Evolutionary conservation across 225 moss, liverwort and hornwort species (phyloP), one percentile per base, ranked within the genome.

Genomic region (Marchantia polymorpha): DNA sequence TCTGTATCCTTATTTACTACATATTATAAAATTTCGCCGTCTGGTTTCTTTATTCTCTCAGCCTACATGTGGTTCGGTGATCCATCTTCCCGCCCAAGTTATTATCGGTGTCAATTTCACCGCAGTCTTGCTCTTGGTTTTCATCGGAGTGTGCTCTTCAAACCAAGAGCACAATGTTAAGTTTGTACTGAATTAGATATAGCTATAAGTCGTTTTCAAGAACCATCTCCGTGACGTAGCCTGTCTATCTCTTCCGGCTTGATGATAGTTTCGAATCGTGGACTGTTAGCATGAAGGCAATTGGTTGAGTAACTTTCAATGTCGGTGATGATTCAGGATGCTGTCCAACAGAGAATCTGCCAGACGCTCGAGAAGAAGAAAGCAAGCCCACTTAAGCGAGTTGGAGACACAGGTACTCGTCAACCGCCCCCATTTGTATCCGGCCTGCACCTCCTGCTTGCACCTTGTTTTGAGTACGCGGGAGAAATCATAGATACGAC

Each of bases 321-420:
- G 17, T 10, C 22, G 64, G 48, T 68, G 71, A 80, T 19, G 78
- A 80, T 77, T 52, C 86, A 99, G 99, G 86, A 99, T 95, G 99
- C 89, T 93, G 0, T 99, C 99, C 27, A 99, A 99, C 52, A 89
- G 99, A 80, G 99, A 99, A 80, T 99, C 99, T 72, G 99, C 99
- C 17, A 88, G 99, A 77, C 90, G 99, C 77, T 99, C 99, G 3
- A 89, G 99, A 73, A 85, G 95, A 88, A 92, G 99, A 84, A 99
- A 99, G 81, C 99, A 99, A 88, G 99, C 93, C 17, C 99, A 99
- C 75, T 80, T 99, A 46, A 92, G 86, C 81, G 93, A 93, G 76
- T 86, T 99, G 16, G 95, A 95, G 86, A 86, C 87, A 52, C 95
- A 99, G 95, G 96, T 97, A 78, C 52, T 61, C 12, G 2, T 26